Evolutionary conservation across 2,329 filamentous ascomycete genomes (phyloP).

Genomic region (Metarhizium anisopliae): DNA sequence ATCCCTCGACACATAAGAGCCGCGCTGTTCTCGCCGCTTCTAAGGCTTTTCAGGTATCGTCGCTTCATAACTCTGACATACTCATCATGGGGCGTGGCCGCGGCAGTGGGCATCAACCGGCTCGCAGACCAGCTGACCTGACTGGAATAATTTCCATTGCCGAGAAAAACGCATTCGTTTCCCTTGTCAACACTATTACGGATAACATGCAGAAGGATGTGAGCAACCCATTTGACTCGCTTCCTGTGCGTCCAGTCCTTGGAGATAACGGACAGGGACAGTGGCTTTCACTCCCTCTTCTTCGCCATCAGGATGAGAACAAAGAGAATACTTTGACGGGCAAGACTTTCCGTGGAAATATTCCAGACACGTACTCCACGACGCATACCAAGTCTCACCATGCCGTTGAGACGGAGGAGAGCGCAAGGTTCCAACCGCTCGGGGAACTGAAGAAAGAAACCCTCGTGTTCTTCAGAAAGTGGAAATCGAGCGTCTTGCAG

Average conservation of each 20-base stretch:
- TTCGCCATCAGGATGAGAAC: constrained; percentile 11
- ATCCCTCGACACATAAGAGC: neutral
- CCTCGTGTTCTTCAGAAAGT: constrained; percentile 67
- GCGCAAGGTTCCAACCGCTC: constrained; percentile 35
- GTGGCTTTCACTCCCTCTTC: constrained; percentile 26
- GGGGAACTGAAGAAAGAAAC: constrained; percentile 61
- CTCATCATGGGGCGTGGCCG: constrained; percentile 30
- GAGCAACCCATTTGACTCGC: constrained; percentile 41
- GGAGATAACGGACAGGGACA: constrained; percentile 22
- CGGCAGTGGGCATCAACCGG: constrained; percentile 20
- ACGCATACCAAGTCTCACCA: constrained; percentile 18
- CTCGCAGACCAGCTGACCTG: constrained; percentile 40
- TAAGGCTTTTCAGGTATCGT: neutral
- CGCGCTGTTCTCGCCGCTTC: neutral
- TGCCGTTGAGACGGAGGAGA: constrained; percentile 22
- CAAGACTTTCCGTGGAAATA: constrained; percentile 5
- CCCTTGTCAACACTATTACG: constrained; percentile 41
- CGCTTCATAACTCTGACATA: neutral
- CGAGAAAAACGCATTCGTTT: constrained; percentile 44
- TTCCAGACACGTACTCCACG: constrained; percentile 8
- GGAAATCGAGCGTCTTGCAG: constrained; percentile 62
- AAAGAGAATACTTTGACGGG: constrained; percentile 13
- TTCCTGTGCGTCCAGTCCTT: constrained; percentile 24
- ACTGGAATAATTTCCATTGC: constrained; percentile 36
- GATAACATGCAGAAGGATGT: constrained; percentile 47